Percentiles rank a stretch among this genome's conserved stretches.
These are phyloP conservation scores for Collybiopsis confluens DNA, from an alignment of 768 basidiomycete species.

Conservation along the genomic window DNA sequence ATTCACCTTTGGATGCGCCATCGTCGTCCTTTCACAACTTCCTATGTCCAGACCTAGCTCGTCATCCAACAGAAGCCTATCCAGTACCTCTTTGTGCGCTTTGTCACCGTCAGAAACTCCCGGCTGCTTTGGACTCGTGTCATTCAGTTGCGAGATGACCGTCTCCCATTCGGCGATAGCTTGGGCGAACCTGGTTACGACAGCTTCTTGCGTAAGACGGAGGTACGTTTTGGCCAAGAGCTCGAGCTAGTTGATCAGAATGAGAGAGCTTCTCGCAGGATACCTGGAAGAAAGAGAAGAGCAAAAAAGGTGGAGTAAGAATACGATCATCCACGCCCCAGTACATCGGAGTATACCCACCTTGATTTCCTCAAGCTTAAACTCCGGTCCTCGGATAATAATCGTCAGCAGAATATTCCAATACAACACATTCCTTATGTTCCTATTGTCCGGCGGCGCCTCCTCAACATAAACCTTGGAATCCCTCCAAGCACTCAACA, in stretches of 20 bases:
- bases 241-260: slow-evolving; percentile 54
- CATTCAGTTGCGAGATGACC: slow-evolving; percentile 32
- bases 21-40: slow-evolving; percentile 24
- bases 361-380: background rate
- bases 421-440: slow-evolving; percentile 55
- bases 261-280: slow-evolving; percentile 43
- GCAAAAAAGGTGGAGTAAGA: background rate
- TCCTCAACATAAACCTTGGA: slow-evolving; percentile 48
- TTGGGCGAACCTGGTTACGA: slow-evolving; percentile 40
- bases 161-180: slow-evolving; percentile 45
- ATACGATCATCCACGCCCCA: no score
- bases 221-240: slow-evolving; percentile 54
- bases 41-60: slow-evolving; percentile 38
- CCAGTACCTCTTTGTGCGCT: slow-evolving; percentile 52
- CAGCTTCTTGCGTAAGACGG: slow-evolving; percentile 47
- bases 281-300: slow-evolving; percentile 30
- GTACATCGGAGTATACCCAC: no score
- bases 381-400: slow-evolving; percentile 32
- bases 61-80: slow-evolving; percentile 46
- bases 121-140: slow-evolving; percentile 21
- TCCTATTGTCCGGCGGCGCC: slow-evolving; percentile 59
- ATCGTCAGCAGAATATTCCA: slow-evolving; percentile 56
- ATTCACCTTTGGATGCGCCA: slow-evolving; percentile 42
- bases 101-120: slow-evolving; percentile 15
- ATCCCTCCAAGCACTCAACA: slow-evolving; percentile 58